Evolutionary conservation across 345 rosid genomes (phyloP), one percentile per base, ranked within the genome.

Genomic region (Eucalyptus polyanthemos): DNA sequence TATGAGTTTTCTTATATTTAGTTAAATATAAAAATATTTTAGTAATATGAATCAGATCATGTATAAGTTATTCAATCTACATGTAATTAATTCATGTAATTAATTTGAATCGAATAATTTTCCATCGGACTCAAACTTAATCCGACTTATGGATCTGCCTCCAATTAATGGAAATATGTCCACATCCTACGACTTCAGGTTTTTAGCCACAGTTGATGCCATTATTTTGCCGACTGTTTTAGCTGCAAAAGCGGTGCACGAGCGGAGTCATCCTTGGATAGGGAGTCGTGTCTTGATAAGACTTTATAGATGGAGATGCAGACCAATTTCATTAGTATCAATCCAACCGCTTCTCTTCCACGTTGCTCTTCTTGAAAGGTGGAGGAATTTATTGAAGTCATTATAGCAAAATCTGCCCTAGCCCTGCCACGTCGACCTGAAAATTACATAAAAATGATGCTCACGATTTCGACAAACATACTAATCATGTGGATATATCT

Each of bases 21-120:
- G 3, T 24, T 56, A 24, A 21, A 53, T 53, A 53, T 19, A 53
- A 53, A 53, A 19, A 0, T 56, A 25, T 56, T 56, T 56, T 56
- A 56, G 29, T 24, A 56, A 56, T 56, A 56, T 56, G 1, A 25
- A 24, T 56, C 0, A 24, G 0, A 56, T 56, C 29, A 9, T 24
- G 0, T 24, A 56, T 24, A 25, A 56, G 6, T 56, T 24, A 56
- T 53, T 21, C 2, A 53, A 53, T 53, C 5, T 21, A 19, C 0
- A 3, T 53, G 58, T 8, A 19, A 56, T 56, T 56, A 9, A 56
- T 56, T 56, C 0, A 4, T 53, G 58, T 8, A 19, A 56, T 24
- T 56, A 11, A 56, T 56, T 56, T 24, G 29, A 56, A 25, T 56
- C 6, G 13, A 56, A 24, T 56, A 24, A 56, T 56, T 5, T 22